Conservation (phyloP, 805 yeast genomes). For the Candida cerambycidarum region DNA sequence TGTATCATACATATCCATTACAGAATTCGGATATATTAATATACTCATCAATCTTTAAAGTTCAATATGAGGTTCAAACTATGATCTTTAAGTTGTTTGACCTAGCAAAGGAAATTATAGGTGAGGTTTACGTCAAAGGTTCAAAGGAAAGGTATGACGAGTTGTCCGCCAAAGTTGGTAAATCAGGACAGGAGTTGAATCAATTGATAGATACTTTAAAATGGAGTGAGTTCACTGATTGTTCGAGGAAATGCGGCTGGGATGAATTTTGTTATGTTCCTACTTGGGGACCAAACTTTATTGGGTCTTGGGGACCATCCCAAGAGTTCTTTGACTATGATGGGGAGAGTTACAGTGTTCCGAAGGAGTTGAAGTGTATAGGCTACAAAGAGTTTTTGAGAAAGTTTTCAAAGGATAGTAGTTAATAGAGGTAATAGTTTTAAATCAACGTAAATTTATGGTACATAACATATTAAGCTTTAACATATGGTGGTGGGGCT, state of each 20-base stretch:
- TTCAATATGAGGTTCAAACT: constrained; percentile 38
- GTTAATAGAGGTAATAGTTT: no score
- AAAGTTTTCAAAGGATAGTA: not conserved
- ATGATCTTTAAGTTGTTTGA: constrained; percentile 36
- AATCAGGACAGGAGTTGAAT: constrained; percentile 4
- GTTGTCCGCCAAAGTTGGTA: not conserved
- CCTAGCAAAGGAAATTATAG: constrained; percentile 18
- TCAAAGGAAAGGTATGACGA: not conserved
- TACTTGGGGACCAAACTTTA: constrained; percentile 61
- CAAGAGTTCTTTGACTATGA: constrained; percentile 15
- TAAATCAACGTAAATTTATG: not conserved
- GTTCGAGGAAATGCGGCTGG: constrained; percentile 41
- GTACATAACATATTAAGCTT: not conserved
- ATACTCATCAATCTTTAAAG: constrained; percentile 47
- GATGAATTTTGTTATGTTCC: constrained; percentile 58
- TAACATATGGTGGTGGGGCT: not conserved
- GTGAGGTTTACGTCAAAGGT: constrained; percentile 15
- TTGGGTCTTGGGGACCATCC: constrained; percentile 37
- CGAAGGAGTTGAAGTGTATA: constrained; percentile 18
- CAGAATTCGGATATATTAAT: constrained; percentile 44
- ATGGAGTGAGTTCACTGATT: constrained; percentile 46
- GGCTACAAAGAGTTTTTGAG: constrained; percentile 10
- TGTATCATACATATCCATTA: constrained; percentile 41
- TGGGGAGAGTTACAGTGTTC: constrained; percentile 14
- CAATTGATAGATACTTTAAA: constrained; percentile 18